Percentiles rank a stretch among this genome's conserved stretches.
These are phyloP conservation scores for Paramecium octaurelia DNA, from an alignment of 73 alveolate genomes.

Conservation along the genomic window DNA sequence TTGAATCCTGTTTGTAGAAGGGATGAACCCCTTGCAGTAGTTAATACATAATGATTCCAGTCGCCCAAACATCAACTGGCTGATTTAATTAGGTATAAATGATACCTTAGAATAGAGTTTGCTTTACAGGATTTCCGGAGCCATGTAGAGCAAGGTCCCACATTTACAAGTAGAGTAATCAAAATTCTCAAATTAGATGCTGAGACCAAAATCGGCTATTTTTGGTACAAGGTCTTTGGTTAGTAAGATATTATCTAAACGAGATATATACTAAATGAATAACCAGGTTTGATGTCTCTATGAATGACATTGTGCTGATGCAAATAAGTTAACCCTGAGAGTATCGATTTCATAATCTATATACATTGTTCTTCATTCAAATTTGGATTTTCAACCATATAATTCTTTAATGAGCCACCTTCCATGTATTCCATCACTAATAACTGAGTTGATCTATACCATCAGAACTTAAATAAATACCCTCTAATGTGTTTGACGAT, in stretches of 20 bases:
- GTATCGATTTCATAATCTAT: neutral
- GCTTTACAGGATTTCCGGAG: neutral
- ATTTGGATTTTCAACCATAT: neutral
- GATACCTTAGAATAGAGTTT: neutral
- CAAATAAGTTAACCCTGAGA: neutral
- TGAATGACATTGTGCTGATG: conserved; percentile 19
- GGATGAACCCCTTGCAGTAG: conserved; percentile 15
- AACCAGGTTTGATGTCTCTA: conserved; percentile 5
- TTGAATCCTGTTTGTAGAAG: neutral
- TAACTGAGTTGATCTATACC: neutral
- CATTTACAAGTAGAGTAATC: neutral
- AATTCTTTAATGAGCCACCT: conserved; percentile 14
- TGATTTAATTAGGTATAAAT: neutral
- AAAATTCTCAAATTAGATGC: neutral
- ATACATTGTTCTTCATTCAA: neutral
- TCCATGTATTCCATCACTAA: conserved; percentile 45
- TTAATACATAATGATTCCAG: conserved; percentile 22
- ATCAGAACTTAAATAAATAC: neutral
- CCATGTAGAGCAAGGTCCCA: neutral
- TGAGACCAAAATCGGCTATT: conserved; percentile 24
- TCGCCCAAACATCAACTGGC: conserved; percentile 39
- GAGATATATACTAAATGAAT: neutral
- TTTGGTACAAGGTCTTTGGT: neutral
- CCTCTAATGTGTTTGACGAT: conserved; percentile 12
- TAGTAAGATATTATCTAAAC: neutral